These are phyloP conservation scores for Darksidea phi DNA, from an alignment of 495 filamentous ascomycete genomes.

Conservation along the genomic window DNA sequence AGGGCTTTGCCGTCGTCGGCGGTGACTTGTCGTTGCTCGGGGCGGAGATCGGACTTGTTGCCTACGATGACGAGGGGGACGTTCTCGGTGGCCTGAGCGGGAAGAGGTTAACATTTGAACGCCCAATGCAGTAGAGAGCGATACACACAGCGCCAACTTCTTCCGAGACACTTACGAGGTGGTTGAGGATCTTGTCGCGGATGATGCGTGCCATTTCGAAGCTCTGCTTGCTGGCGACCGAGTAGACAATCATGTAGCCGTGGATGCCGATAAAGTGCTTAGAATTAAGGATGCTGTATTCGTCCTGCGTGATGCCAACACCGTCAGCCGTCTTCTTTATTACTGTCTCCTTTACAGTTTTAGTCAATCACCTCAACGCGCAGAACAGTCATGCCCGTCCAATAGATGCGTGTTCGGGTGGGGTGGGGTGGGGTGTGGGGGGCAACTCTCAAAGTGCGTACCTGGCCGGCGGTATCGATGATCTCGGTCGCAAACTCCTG, in stretches of 20 bases:
- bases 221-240: constrained; percentile 84
- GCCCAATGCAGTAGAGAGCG: constrained; percentile 10
- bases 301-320: constrained; percentile 62
- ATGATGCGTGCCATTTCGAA: constrained; percentile 97
- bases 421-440: constrained; percentile 1
- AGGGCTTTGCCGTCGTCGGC: constrained; percentile 77
- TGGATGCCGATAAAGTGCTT: constrained; percentile 99
- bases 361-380: not conserved
- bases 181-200: constrained; percentile 94
- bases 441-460: constrained; percentile 46
- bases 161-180: constrained; percentile 63
- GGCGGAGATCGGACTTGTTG: constrained; percentile 93
- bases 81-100: constrained; percentile 75
- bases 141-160: not conserved
- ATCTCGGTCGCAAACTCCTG: constrained; percentile 97
- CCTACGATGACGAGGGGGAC: constrained; percentile 93
- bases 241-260: constrained; percentile 98
- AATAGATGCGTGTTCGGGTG: not conserved
- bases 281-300: constrained; percentile 95
- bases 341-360: constrained; percentile 17
- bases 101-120: not conserved
- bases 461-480: constrained; percentile 97
- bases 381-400: not conserved
- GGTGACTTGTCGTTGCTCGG: constrained; percentile 88
- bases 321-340: constrained; percentile 26